Evolutionary conservation across 345 rosid genomes (phyloP), one percentile per base, ranked within the genome.

Genomic region (Ailanthus altissimus): DNA sequence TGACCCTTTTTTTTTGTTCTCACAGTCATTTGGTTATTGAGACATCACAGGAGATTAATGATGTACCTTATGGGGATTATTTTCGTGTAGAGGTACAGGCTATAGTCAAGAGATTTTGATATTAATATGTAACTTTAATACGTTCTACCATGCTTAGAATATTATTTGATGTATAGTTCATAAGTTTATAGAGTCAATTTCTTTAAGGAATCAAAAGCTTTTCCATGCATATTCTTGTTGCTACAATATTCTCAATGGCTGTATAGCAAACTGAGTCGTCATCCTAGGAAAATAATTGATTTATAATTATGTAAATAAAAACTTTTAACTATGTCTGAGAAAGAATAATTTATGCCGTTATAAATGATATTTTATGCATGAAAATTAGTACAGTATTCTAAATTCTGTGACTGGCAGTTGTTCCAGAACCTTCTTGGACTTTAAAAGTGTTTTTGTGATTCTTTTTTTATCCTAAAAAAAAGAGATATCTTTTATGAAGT

Each of bases 1-100:
- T 78, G 71, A 72, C 70, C 64, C 84, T 75, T 70, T 45, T 73
- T 82, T 66, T 32, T 32, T 32, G 3, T 32, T 32, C 38, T 82
- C 57, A 73, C 85, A 93, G 99, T 79, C 92, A 90, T 83, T 79
- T 93, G 86, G 91, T 93, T 69, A 73, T 96, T 72, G 92, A 93
- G 88, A 89, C 92, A 78, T 90, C 98, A 64, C 97, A 96, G 84
- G 94, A 88, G 83, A 82, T 96, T 83, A 90, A 32, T 59, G 97
- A 96, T 38, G 97, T 93, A 42, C 97, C 94, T 57, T 92, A 86
- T 80, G 99, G 90, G 80, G 99, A 96, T 89, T 87, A 90, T 82
- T 96, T 96, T 80, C 83, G 79, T 0, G 97, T 96, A 54, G 89
- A 96, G 99, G 99, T 96, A 93, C 38, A 72, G n/a, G 56, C 68